Percentiles rank a stretch among this genome's conserved stretches.
Conservation (phyloP, 2,329 filamentous ascomycete genomes). For the Pleoardoris graminearum region DNA sequence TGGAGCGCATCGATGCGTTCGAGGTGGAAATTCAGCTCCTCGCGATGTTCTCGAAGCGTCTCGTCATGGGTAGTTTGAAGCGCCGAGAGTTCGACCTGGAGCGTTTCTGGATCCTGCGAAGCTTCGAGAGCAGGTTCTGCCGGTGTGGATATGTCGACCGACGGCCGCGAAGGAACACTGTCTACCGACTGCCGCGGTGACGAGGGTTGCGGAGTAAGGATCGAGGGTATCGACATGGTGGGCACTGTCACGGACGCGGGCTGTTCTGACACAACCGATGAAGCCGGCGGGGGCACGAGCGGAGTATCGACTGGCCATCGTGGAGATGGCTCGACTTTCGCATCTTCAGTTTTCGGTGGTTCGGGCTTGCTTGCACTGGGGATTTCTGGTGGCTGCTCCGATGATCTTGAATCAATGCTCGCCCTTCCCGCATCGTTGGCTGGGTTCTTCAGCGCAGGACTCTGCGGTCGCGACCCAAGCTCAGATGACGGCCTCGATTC, state of each 20-base stretch:
- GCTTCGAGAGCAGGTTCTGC: slow-evolving; percentile 40
- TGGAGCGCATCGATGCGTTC: slow-evolving; percentile 92
- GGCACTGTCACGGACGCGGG: slow-evolving; percentile 29
- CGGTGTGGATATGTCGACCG: slow-evolving; percentile 27
- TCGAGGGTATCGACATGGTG: slow-evolving; percentile 38
- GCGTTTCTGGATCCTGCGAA: slow-evolving; percentile 29
- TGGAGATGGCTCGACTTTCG: slow-evolving; percentile 16
- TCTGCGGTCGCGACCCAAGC: slow-evolving; percentile 57
- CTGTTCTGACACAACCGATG: slow-evolving; percentile 43
- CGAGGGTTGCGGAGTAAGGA: slow-evolving; percentile 30
- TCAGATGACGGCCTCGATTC: slow-evolving; percentile 55
- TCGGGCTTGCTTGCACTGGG: slow-evolving; percentile 15
- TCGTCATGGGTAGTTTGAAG: slow-evolving; percentile 56
- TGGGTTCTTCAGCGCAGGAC: slow-evolving; percentile 49
- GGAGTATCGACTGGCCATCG: slow-evolving; percentile 35
- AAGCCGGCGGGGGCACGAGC: slow-evolving; percentile 19
- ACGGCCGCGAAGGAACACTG: slow-evolving; percentile 36
- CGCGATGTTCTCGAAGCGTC: slow-evolving; percentile 66
- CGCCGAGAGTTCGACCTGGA: slow-evolving; percentile 53
- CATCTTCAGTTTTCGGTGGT: slow-evolving; percentile 2
- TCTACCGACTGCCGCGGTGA: slow-evolving; percentile 42
- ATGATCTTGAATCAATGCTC: slow-evolving; percentile 50
- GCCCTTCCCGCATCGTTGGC: slow-evolving; percentile 46
- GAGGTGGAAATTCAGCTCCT: slow-evolving; percentile 80
- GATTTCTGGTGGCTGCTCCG: slow-evolving; percentile 32